Base-by-base conservation (phyloP, 495 filamentous ascomycete genomes). In the Cenococcum geophilum region DNA sequence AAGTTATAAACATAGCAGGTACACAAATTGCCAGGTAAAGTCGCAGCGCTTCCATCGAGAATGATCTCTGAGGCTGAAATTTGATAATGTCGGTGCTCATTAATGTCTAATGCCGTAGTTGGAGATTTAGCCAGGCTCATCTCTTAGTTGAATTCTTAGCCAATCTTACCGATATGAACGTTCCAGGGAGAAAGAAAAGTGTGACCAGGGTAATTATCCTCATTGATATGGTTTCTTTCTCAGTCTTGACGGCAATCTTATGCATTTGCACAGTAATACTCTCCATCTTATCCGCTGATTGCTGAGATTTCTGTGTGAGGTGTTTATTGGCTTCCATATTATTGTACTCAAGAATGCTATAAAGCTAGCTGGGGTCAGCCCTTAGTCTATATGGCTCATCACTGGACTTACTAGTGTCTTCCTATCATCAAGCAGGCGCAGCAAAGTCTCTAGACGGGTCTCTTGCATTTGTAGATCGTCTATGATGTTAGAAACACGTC, bases 191-290 rank as follows among this genome's bases (percentile, higher is more conserved):
- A 64, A 74, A 78, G 40, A 77, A 69, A 12, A 78, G 62, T 1
- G 75, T 77, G 16, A 78, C 75, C 1, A 74, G 55, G 0, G 76
- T 76, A 37, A 78, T 77, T 42, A 76, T 70, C 34, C 73, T 65
- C 76, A 77, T 78, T 18, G 59, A 61, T 1, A 69, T 64, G 1
- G 69, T 69, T 51, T 71, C 67, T 32, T 64, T 40, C 32, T 61
- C 56, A 12, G 67, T 66, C 54, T 70, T 68, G 1, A 36, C 25
- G 16, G 65, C 65, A 27, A 68, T 63, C 3, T 62, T 57, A 40
- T 65, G 53, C 69, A 67, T 71, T 1, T 45, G 50, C 2, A 45
- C 52, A 18, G 73, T 76, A 61, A 76, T 68, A 2, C 12, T 22
- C 49, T 74, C 67, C 72, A 74, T 76, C 14, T 68, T 59, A 27